Evolutionary conservation across 257 asterid genomes (phyloP), one percentile per base, ranked within the genome.

Genomic region (Rhazya stricta): DNA sequence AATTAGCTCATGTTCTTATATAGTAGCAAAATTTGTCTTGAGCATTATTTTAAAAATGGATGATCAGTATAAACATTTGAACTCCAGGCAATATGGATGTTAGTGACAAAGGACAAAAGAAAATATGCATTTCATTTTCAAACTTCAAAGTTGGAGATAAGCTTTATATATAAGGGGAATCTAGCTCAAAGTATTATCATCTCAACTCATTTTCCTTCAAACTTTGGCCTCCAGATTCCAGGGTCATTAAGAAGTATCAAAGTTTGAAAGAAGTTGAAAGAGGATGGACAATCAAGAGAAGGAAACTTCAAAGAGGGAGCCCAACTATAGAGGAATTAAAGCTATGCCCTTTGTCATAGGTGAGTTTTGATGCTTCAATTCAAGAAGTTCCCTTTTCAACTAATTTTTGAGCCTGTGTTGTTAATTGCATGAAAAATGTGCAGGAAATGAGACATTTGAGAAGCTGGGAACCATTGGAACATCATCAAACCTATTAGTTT

Each of bases 391-490:
- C 13, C 7, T 39, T 36, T 30, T 76, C 3, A 13, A 58, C 15
- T 50, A 18, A n/a, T n/a, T 32, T 57, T 21, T 62, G 36, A 5
- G 29, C 29, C 45, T 13, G 1, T 25, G 13, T 23, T 29, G 18
- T 60, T 73, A 27, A 21, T 9, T 41, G 3, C 21, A 39, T 5
- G 8, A 1, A 42, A 15, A 10, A 36, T 23, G 32, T 71, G 72
- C 76, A 83, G 84, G 86, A 61, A 83, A 83, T 77, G 84, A 80
- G 73, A 77, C 84, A 0, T 76, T 80, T 80, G 86, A 83, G 80
- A 80, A 79, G 71, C 77, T 83, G 9, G 86, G 86, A 21, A 78
- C 86, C 23, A 34, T 77, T 19, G 86, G 86, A 32, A 80, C 86
- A 13, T 77, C 80, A 27, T 9, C 86, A 6, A 83, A 83, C 50